These are phyloP conservation scores for Penicillium ucsense DNA, from an alignment of 495 filamentous ascomycete species.

Conservation along the genomic window DNA sequence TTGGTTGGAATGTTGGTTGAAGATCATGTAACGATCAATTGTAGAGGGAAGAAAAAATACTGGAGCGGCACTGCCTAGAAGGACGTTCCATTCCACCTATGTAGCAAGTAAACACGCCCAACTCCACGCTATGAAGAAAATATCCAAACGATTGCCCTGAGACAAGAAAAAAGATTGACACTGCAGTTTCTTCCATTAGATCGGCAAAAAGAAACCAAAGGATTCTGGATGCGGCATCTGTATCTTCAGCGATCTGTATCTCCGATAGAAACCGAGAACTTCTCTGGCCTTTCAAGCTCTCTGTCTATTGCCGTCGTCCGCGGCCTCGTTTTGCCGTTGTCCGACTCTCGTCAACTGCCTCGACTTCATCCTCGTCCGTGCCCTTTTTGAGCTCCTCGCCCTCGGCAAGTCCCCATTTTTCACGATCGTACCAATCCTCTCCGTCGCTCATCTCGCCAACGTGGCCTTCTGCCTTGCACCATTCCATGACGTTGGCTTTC, in stretches of 20 bases:
- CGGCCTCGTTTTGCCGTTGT: constrained; percentile 58
- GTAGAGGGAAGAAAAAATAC: no score
- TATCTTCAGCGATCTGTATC: no score
- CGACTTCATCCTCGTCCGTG: constrained; percentile 82
- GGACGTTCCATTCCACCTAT: neutral
- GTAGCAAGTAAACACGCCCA: constrained; percentile 13
- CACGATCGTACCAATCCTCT: constrained; percentile 92
- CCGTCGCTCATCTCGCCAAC: constrained; percentile 79
- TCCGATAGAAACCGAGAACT: neutral
- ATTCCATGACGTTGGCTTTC: constrained; percentile 69
- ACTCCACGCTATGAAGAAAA: constrained; percentile 19
- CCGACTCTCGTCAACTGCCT: constrained; percentile 60
- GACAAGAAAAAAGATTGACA: neutral
- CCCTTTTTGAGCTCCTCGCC: constrained; percentile 80
- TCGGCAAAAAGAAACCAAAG: no score
- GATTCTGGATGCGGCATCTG: no score
- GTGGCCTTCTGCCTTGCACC: constrained; percentile 86
- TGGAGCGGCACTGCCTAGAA: no score
- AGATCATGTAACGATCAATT: no score
- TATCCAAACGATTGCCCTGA: neutral
- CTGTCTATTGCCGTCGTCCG: constrained; percentile 24
- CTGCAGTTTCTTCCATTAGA: neutral
- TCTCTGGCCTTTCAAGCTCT: neutral
- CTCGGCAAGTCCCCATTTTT: constrained; percentile 70
- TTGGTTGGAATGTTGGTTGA: no score